Conservation (phyloP, 257 asterid genomes). For the Coffea canephora region DNA sequence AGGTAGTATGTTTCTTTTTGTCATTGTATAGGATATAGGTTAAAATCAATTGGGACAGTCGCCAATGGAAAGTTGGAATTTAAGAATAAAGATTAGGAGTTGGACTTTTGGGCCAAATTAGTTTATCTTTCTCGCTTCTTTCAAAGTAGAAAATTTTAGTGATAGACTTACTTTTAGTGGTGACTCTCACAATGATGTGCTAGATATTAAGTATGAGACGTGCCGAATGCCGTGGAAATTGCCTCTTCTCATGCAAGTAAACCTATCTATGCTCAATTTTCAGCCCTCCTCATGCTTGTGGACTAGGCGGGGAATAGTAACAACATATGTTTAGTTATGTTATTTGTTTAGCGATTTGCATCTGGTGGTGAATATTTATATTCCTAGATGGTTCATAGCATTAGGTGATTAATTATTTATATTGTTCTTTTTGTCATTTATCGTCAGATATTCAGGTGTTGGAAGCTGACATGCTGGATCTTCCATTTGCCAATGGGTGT, state of each 20-base stretch:
- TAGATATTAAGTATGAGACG: too few relatives aligned
- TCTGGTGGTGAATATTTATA: background rate
- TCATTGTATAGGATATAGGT: background rate
- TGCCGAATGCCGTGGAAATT: too few relatives aligned
- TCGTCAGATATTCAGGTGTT: slow-evolving; percentile 69
- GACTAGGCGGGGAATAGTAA: background rate
- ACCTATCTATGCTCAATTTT: background rate
- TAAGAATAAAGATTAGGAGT: background rate
- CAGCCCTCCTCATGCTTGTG: background rate
- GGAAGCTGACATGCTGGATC: slow-evolving; percentile 97
- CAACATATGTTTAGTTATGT: background rate
- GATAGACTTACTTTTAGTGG: background rate
- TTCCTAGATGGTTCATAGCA: background rate
- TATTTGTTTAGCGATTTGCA: background rate
- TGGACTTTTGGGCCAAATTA: too few relatives aligned
- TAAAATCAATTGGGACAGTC: background rate
- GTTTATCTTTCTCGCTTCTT: background rate
- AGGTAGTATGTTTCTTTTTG: background rate
- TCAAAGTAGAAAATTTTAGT: background rate
- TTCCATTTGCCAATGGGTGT: slow-evolving; percentile 73
- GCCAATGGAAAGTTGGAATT: too few relatives aligned
- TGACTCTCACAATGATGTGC: background rate
- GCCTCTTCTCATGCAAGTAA: background rate
- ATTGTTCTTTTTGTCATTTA: slow-evolving; percentile 9
- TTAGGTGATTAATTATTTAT: slow-evolving; percentile 6